These are phyloP conservation scores for Hygrocybe punicea DNA, from an alignment of 768 basidiomycete species.

Conservation along the genomic window DNA sequence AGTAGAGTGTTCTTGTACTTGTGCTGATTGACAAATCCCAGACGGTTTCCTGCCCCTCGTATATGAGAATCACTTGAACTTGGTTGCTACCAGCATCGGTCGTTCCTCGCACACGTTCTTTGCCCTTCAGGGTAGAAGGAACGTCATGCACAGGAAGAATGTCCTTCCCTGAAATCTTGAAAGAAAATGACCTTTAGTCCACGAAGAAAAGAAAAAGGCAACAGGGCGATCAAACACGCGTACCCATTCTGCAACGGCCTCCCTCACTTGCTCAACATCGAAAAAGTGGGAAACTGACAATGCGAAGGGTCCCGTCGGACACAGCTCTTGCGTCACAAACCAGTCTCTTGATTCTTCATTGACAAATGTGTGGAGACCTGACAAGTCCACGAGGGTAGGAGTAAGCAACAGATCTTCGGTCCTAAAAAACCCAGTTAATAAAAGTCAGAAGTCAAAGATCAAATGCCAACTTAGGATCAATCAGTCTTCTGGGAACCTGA, in stretches of 20 bases:
- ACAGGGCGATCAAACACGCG: background rate
- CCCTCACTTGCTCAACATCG: slow-evolving; percentile 1
- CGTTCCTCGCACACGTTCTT: background rate
- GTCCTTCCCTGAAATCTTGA: slow-evolving; percentile 4
- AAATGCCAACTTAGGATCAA: slow-evolving; percentile 19
- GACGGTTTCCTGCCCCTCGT: slow-evolving; percentile 5
- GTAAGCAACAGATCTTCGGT: slow-evolving; percentile 18
- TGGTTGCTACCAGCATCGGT: background rate
- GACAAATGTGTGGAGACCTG: slow-evolving; percentile 9
- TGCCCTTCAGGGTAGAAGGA: background rate
- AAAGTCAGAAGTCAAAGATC: background rate
- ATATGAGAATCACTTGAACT: slow-evolving; percentile 13
- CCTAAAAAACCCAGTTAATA: slow-evolving; percentile 7
- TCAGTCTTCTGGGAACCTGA: slow-evolving; percentile 18
- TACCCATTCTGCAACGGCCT: slow-evolving; percentile 19
- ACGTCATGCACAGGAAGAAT: slow-evolving; percentile 2
- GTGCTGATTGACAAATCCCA: slow-evolving; percentile 18
- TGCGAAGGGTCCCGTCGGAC: slow-evolving; percentile 9
- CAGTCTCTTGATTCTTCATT: slow-evolving; percentile 7
- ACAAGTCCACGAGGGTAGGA: slow-evolving; percentile 14
- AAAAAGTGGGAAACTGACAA: slow-evolving; percentile 1
- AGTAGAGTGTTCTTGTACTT: slow-evolving; percentile 19
- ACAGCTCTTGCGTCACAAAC: slow-evolving; percentile 8
- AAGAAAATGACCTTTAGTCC: background rate
- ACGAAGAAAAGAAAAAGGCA: background rate